phyloP scores from a whole-genome alignment of 768 basidiomycete genomes.

The Mycena floridula region DNA sequence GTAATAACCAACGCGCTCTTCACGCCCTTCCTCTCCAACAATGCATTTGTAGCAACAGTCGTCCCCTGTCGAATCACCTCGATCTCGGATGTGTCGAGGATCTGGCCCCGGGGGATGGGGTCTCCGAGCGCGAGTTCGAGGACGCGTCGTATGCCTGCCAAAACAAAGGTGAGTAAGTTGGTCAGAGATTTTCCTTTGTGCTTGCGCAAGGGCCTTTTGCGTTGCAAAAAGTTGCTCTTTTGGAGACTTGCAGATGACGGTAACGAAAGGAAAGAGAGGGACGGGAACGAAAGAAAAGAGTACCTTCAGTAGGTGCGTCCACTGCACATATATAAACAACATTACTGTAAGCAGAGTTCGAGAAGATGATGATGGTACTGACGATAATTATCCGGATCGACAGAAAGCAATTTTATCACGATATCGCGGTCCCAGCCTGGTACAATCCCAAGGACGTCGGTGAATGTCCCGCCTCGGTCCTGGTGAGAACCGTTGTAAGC shows the following conservation, averaged over 20 bases:
- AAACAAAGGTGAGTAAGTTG: neutral
- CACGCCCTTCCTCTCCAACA: constrained; percentile 65
- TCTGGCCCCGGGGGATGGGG: neutral
- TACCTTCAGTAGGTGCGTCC: constrained; percentile 1
- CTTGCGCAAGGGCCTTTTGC: too few species aligned
- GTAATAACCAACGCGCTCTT: constrained; percentile 63
- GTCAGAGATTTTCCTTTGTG: too few species aligned
- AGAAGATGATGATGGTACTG: too few species aligned
- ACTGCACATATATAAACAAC: neutral
- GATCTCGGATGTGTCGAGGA: neutral
- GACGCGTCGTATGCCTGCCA: neutral
- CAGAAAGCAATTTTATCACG: neutral
- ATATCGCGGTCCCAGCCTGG: neutral
- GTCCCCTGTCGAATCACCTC: neutral
- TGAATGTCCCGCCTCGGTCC: constrained; percentile 2
- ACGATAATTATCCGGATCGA: neutral
- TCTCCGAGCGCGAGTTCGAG: neutral
- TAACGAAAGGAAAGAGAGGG: too few species aligned
- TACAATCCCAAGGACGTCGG: neutral
- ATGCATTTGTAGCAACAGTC: constrained; percentile 69
- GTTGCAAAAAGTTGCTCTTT: too few species aligned
- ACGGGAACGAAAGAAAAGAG: too few species aligned
- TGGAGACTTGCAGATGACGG: too few species aligned
- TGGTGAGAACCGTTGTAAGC: neutral
- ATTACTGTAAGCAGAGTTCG: neutral